phyloP scores from a whole-genome alignment of 2,329 filamentous ascomycete species.

The Coleophoma eucalyptorum region DNA sequence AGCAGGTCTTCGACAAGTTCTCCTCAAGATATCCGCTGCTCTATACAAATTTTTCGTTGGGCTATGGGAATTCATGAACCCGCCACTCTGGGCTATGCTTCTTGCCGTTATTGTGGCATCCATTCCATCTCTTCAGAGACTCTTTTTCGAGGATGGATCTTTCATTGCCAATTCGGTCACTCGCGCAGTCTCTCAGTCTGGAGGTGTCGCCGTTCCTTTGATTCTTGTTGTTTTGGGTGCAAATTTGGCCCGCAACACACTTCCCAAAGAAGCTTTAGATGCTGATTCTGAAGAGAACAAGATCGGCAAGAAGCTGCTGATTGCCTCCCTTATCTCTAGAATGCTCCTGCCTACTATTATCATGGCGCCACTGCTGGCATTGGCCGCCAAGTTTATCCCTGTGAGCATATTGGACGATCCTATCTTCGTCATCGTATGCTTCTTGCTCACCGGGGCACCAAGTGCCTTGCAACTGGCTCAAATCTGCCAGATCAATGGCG shows the following conservation, averaged over 20 bases:
- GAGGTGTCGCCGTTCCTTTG: constrained; percentile 87
- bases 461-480: constrained; percentile 92
- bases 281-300: constrained; percentile 66
- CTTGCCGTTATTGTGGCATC: constrained; percentile 87
- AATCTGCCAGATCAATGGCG: constrained; percentile 97
- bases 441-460: constrained; percentile 89
- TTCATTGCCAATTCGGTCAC: constrained; percentile 94
- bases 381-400: constrained; percentile 85
- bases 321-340: constrained; percentile 80
- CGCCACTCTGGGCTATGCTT: constrained; percentile 96
- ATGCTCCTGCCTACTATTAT: constrained; percentile 90
- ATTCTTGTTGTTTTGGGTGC: constrained; percentile 94
- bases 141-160: constrained; percentile 86
- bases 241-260: constrained; percentile 88
- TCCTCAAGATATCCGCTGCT: constrained; percentile 37
- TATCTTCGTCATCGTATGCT: constrained; percentile 97
- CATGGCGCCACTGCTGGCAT: constrained; percentile 85
- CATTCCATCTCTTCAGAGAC: constrained; percentile 72
- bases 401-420: constrained; percentile 95
- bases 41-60: constrained; percentile 56
- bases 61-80: constrained; percentile 95
- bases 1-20: constrained; percentile 41
- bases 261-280: constrained; percentile 57
- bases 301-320: constrained; percentile 71
- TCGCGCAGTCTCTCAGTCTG: constrained; percentile 78